phyloP scores from a whole-genome alignment of 441 rosid genomes.

The California macrophylla region DNA sequence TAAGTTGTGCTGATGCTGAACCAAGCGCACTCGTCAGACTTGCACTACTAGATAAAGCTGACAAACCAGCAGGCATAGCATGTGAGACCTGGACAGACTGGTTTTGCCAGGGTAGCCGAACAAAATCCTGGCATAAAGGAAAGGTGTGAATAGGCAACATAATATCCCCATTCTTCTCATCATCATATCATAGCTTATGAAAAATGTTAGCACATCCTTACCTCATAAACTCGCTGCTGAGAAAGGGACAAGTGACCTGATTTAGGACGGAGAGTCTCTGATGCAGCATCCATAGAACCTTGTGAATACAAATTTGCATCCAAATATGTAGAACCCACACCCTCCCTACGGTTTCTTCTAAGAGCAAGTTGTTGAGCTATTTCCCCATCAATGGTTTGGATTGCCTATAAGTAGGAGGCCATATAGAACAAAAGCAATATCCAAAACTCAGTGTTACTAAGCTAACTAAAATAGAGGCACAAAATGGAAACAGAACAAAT shows the following conservation, averaged over 20 bases:
- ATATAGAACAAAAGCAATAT: neutral
- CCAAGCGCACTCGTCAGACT: constrained; percentile 43
- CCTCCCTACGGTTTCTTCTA: constrained; percentile 87
- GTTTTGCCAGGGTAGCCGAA: constrained; percentile 94
- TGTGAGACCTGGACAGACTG: constrained; percentile 71
- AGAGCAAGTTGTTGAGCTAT: constrained; percentile 65
- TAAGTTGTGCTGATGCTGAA: constrained; percentile 45
- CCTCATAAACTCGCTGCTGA: constrained; percentile 98
- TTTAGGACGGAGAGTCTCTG: constrained; percentile 90
- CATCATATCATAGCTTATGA: constrained; percentile 12
- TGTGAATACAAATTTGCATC: constrained; percentile 69
- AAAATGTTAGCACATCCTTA: constrained; percentile 21
- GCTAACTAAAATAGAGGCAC: neutral
- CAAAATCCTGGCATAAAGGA: constrained; percentile 62
- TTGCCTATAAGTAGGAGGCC: constrained; percentile 39
- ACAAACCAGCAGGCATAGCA: constrained; percentile 41
- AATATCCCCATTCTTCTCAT: constrained; percentile 15
- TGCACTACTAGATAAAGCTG: constrained; percentile 45
- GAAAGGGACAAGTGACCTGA: constrained; percentile 84
- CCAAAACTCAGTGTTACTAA: neutral
- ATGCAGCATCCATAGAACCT: constrained; percentile 66
- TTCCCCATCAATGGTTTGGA: constrained; percentile 87
- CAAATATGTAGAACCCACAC: constrained; percentile 54
- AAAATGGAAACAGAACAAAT: neutral
- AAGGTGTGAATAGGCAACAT: neutral